phyloP scores from a whole-genome alignment of 768 basidiomycete genomes.

The Xerocomellus amylosporus region DNA sequence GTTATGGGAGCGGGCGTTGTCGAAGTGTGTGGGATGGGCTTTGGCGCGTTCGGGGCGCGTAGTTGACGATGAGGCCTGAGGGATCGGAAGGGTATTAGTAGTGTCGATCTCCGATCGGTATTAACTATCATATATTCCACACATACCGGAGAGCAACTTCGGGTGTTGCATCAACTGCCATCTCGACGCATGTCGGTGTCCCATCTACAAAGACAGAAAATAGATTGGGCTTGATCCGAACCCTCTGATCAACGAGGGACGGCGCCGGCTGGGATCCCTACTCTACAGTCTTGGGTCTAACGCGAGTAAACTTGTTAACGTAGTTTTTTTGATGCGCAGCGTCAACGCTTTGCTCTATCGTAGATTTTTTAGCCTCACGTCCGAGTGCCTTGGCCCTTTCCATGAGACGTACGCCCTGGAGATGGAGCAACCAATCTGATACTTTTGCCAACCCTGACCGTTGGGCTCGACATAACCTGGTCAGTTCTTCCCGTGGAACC shows the following conservation, averaged over 20 bases:
- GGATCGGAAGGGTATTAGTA: slow-evolving; percentile 5
- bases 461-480: slow-evolving; percentile 68
- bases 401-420: slow-evolving; percentile 55
- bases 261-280: slow-evolving; percentile 39
- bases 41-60: no score
- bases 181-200: no score
- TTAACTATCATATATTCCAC: slow-evolving; percentile 28
- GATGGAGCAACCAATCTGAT: slow-evolving; percentile 63
- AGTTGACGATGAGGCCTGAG: no score
- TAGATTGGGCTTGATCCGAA: slow-evolving; percentile 39
- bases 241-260: slow-evolving; percentile 34
- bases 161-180: slow-evolving; percentile 42
- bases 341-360: slow-evolving; percentile 46
- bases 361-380: slow-evolving; percentile 16
- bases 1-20: no score
- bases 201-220: slow-evolving; percentile 38
- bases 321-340: slow-evolving; percentile 44
- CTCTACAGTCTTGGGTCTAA: slow-evolving; percentile 36
- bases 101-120: slow-evolving; percentile 38
- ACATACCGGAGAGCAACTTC: slow-evolving; percentile 31
- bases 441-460: slow-evolving; percentile 69
- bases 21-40: no score
- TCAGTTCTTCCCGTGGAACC: no score
- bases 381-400: slow-evolving; percentile 50
- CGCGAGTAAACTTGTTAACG: slow-evolving; percentile 41